Percentiles rank a stretch among this genome's conserved stretches.
phyloP scores from a whole-genome alignment of 495 filamentous ascomycete species.

The Neohortaea acidophila region DNA sequence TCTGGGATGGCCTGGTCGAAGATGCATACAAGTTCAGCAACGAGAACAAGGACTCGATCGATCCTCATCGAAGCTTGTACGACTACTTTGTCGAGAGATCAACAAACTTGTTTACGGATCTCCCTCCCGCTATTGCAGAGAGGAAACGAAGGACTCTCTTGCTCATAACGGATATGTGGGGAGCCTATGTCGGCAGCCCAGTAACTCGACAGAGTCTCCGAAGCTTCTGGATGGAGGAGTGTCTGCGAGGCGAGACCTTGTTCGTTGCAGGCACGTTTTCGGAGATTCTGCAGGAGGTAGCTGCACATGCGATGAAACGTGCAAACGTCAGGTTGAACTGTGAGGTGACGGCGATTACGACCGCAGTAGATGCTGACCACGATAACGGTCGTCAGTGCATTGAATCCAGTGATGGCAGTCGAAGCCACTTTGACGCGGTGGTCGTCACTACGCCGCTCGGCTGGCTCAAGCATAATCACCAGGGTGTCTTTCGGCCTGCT shows the following conservation, averaged over 20 bases:
- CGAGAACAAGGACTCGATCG: slow-evolving; percentile 46
- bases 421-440: slow-evolving; percentile 62
- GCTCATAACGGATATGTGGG: slow-evolving; percentile 64
- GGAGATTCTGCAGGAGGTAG: slow-evolving; percentile 53
- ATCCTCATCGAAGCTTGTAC: slow-evolving; percentile 48
- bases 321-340: slow-evolving; percentile 48
- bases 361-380: slow-evolving; percentile 21
- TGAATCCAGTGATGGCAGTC: slow-evolving; percentile 37
- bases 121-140: slow-evolving; percentile 24
- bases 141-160: slow-evolving; percentile 40
- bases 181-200: slow-evolving; percentile 69
- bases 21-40: slow-evolving; percentile 72
- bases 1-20: slow-evolving; percentile 62
- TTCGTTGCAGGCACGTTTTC: slow-evolving; percentile 80
- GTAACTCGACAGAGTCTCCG: slow-evolving; percentile 69
- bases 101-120: slow-evolving; percentile 25
- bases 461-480: slow-evolving; percentile 66
- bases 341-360: slow-evolving; percentile 39
- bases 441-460: slow-evolving; percentile 77
- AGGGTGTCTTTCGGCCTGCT: slow-evolving; percentile 53
- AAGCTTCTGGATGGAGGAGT: slow-evolving; percentile 92
- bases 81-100: slow-evolving; percentile 59
- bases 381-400: slow-evolving; percentile 26
- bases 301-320: slow-evolving; percentile 43
- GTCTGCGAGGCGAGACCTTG: slow-evolving; percentile 79